phyloP scores from a whole-genome alignment of 768 basidiomycete species.

The Vararia minispora region DNA sequence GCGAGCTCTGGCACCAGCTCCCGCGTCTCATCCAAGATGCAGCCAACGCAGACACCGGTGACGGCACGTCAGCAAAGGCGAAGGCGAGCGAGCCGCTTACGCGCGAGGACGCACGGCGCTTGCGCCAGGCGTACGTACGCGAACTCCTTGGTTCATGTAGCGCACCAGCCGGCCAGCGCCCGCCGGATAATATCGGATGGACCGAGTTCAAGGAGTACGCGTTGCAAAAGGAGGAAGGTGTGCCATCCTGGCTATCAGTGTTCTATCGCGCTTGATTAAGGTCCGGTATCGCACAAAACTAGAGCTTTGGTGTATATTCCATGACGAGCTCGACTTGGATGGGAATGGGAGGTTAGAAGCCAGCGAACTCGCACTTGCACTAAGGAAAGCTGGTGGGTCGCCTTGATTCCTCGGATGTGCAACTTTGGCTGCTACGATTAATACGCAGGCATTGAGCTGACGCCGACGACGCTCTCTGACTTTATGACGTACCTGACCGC shows the following conservation, averaged over 20 bases:
- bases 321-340: slow-evolving; percentile 83
- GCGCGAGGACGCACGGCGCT: slow-evolving; percentile 9
- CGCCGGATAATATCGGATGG: slow-evolving; percentile 47
- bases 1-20: slow-evolving; percentile 54
- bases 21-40: slow-evolving; percentile 20
- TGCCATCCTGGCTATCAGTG: slow-evolving; percentile 3
- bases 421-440: not conserved
- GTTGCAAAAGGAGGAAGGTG: slow-evolving; percentile 72
- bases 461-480: slow-evolving; percentile 59
- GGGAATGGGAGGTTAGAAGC: slow-evolving; percentile 75
- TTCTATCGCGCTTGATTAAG: slow-evolving; percentile 10
- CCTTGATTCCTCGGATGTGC: not conserved
- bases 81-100: slow-evolving; percentile 14
- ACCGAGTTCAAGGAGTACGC: slow-evolving; percentile 66
- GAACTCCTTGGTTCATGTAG: slow-evolving; percentile 24
- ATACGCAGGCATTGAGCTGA: slow-evolving; percentile 55
- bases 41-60: slow-evolving; percentile 13
- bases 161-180: slow-evolving; percentile 17
- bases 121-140: slow-evolving; percentile 13
- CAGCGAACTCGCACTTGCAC: slow-evolving; percentile 45
- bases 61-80: slow-evolving; percentile 10
- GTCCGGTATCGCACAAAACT: too few relatives aligned
- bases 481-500: slow-evolving; percentile 72
- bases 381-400: slow-evolving; percentile 66
- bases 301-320: slow-evolving; percentile 92